A percentile compares a stretch with the other conserved stretches of the same genome.
Evolutionary conservation across 2,329 filamentous ascomycete genomes (phyloP).

Genomic region (Mollisia scopiformis): DNA sequence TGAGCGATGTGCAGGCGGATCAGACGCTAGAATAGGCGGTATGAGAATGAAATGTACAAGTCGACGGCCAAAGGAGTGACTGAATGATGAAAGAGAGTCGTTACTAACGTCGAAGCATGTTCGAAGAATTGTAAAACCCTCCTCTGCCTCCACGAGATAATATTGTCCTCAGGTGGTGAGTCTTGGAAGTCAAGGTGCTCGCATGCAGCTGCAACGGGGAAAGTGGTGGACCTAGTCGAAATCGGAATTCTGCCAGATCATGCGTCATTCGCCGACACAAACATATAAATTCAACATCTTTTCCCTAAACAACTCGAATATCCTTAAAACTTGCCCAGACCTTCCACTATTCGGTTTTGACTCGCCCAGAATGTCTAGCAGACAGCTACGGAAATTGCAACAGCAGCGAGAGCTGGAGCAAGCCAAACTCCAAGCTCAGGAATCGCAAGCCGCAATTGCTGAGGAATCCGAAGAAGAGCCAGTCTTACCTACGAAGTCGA

Average conservation of each 20-base stretch:
- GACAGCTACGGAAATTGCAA: slow-evolving; percentile 39
- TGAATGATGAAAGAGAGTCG: not conserved
- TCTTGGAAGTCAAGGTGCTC: not conserved
- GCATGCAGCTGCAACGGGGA: not conserved
- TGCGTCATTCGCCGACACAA: slow-evolving; percentile 32
- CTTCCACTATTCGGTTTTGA: not conserved
- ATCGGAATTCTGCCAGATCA: slow-evolving; percentile 16
- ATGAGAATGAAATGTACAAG: not conserved
- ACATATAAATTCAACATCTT: not conserved
- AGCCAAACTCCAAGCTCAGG: slow-evolving; percentile 23
- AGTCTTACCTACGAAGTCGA: slow-evolving; percentile 39
- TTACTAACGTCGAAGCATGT: slow-evolving; percentile 3
- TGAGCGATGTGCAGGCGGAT: slow-evolving; percentile 2
- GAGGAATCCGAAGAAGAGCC: slow-evolving; percentile 35
- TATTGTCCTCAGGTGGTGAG: not conserved
- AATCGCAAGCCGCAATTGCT: too few species aligned
- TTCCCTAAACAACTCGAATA: not conserved
- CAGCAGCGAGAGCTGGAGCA: slow-evolving; percentile 37
- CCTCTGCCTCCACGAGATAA: not conserved
- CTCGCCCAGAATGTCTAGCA: slow-evolving; percentile 35
- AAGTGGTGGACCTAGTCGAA: not conserved
- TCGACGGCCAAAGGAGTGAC: not conserved
- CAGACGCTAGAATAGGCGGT: not conserved
- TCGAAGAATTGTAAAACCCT: not conserved
- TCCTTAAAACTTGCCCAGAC: not conserved